phyloP scores from a whole-genome alignment of 305 asterid genomes.

The Fraxinus sp. region DNA sequence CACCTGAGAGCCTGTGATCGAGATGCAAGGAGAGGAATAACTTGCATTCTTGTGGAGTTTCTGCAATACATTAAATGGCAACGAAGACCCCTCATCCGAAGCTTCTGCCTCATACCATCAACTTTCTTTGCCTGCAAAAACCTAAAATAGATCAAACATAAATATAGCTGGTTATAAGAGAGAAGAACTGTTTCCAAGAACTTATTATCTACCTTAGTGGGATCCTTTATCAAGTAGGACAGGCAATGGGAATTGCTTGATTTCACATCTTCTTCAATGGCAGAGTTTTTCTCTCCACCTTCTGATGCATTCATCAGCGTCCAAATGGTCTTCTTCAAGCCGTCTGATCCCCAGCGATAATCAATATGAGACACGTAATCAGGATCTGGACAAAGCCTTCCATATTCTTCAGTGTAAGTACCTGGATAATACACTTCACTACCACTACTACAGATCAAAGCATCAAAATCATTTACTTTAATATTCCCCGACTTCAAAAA shows the following conservation, averaged over 20 bases:
- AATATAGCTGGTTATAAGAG: background rate
- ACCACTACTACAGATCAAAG: constrained; percentile 82
- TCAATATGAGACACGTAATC: constrained; percentile 76
- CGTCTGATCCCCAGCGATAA: constrained; percentile 86
- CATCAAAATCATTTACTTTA: constrained; percentile 67
- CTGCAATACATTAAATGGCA: constrained; percentile 87
- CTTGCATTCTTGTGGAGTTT: constrained; percentile 81
- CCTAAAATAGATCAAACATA: background rate
- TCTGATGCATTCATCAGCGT: constrained; percentile 60
- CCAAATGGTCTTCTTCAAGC: constrained; percentile 74
- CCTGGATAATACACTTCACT: constrained; percentile 82
- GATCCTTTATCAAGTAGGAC: constrained; percentile 68
- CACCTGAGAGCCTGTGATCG: constrained; percentile 92
- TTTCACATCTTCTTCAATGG: constrained; percentile 53
- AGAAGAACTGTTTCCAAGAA: background rate
- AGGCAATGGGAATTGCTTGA: constrained; percentile 75
- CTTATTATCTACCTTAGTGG: constrained; percentile 40
- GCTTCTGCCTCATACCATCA: constrained; percentile 81
- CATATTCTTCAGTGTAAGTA: constrained; percentile 46
- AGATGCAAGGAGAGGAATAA: constrained; percentile 78
- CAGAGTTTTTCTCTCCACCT: constrained; percentile 34
- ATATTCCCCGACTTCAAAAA: constrained; percentile 57
- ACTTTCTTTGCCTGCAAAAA: constrained; percentile 67
- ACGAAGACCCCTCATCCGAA: constrained; percentile 87
- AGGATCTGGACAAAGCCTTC: constrained; percentile 56